Conservation (phyloP, 192 early-diverging fungal genomes). For the Dispira parvispora region DNA sequence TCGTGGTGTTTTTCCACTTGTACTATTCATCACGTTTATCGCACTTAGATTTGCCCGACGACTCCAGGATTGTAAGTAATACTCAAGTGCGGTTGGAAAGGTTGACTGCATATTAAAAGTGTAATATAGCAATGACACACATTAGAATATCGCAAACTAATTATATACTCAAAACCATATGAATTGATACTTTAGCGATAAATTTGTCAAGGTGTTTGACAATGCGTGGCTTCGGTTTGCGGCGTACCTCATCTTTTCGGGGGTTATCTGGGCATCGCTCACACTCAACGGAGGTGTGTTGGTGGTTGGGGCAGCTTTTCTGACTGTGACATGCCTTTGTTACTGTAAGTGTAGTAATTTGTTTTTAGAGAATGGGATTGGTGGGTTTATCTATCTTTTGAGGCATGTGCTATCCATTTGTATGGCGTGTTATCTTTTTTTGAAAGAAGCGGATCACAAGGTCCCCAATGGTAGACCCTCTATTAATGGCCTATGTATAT, state of each 20-base stretch:
- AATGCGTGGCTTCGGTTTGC: conserved; percentile 9
- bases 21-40: no score
- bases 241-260: conserved; percentile 16
- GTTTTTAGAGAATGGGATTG: no score
- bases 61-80: conserved; percentile 3
- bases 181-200: not conserved
- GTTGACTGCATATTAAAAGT: no score
- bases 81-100: not conserved
- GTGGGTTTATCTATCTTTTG: no score
- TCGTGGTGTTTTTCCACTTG: no score
- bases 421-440: no score
- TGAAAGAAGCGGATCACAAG: no score
- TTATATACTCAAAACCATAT: not conserved
- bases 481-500: no score
- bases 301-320: conserved; percentile 23
- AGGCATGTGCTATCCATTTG: no score
- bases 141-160: not conserved
- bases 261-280: conserved; percentile 31
- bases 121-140: no score
- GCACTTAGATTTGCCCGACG: not conserved
- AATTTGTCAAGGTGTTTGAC: conserved; percentile 4
- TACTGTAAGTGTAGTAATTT: conserved; percentile 14
- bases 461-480: no score
- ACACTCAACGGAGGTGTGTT: conserved; percentile 23
- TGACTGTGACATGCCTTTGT: conserved; percentile 22